Evolutionary conservation across 2,329 filamentous ascomycete species (phyloP).

Genomic region (Paracamarosporium sp.): DNA sequence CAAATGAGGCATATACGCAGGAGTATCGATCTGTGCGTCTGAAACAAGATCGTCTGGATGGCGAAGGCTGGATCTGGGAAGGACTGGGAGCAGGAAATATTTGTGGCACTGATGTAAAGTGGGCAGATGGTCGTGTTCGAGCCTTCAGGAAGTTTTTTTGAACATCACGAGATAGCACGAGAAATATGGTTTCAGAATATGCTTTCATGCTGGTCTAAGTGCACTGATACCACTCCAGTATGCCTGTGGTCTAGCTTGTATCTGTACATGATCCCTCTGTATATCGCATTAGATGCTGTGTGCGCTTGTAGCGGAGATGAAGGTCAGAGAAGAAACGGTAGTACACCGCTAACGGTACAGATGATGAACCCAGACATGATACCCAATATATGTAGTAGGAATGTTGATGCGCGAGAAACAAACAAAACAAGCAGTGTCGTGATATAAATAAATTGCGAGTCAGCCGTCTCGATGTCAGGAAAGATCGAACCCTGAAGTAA

Average conservation of each 20-base stretch:
- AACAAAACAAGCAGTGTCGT: not conserved
- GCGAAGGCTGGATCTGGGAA: not conserved
- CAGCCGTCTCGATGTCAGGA: not conserved
- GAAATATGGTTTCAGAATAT: too few relatives aligned
- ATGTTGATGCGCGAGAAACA: not conserved
- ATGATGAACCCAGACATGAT: not conserved
- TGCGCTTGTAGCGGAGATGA: not conserved
- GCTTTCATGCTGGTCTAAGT: too few relatives aligned
- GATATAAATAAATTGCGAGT: not conserved
- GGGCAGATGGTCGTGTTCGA: not conserved
- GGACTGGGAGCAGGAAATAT: not conserved
- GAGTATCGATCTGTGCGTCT: slow-evolving; percentile 4
- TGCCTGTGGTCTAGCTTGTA: too few relatives aligned
- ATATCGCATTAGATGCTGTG: not conserved
- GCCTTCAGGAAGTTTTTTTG: too few relatives aligned
- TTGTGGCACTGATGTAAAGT: not conserved
- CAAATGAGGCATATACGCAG: not conserved
- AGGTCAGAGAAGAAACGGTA: not conserved
- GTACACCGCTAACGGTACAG: not conserved
- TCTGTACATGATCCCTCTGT: too few relatives aligned
- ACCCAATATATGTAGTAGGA: not conserved
- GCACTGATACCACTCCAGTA: too few relatives aligned
- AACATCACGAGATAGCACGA: too few relatives aligned
- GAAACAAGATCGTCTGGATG: not conserved
- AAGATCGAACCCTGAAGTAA: not conserved